Evolutionary conservation across 2,329 filamentous ascomycete genomes (phyloP).

Genomic region (Claviceps humidiphila): DNA sequence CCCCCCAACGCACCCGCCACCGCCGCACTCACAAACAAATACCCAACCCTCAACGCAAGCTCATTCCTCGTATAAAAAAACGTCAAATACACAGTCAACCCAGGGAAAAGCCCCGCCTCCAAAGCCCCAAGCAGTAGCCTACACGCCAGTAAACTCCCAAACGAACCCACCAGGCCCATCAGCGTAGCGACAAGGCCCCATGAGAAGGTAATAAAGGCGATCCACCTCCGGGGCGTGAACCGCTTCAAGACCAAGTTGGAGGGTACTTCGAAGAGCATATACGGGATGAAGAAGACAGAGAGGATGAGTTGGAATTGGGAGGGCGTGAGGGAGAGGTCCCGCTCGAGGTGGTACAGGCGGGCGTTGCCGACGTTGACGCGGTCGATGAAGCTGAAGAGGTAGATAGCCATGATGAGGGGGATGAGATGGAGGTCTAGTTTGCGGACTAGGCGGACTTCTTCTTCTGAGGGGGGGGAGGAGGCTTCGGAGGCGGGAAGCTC

Average conservation of each 20-base stretch:
- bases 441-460: conserved; percentile 31
- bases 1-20: conserved; percentile 61
- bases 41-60: conserved; percentile 58
- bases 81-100: conserved; percentile 55
- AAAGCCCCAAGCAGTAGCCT: conserved; percentile 55
- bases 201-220: conserved; percentile 48
- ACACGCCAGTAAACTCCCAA: conserved; percentile 51
- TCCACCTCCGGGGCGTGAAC: conserved; percentile 47
- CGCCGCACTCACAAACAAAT: conserved; percentile 58
- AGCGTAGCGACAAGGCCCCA: conserved; percentile 60
- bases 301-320: conserved; percentile 57
- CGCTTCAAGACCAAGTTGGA: conserved; percentile 52
- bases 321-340: conserved; percentile 45
- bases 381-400: conserved; percentile 65
- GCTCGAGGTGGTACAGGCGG: conserved; percentile 49
- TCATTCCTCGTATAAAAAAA: conserved; percentile 66
- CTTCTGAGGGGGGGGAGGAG: no score
- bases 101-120: conserved; percentile 59
- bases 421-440: conserved; percentile 53
- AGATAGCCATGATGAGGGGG: conserved; percentile 54
- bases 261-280: conserved; percentile 47
- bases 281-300: conserved; percentile 56
- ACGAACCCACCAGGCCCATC: conserved; percentile 54
- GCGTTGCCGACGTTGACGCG: conserved; percentile 64
- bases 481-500: no score